Base-by-base conservation (phyloP, 176 grass and related monocot genomes). In the Aegilops longissima region DNA sequence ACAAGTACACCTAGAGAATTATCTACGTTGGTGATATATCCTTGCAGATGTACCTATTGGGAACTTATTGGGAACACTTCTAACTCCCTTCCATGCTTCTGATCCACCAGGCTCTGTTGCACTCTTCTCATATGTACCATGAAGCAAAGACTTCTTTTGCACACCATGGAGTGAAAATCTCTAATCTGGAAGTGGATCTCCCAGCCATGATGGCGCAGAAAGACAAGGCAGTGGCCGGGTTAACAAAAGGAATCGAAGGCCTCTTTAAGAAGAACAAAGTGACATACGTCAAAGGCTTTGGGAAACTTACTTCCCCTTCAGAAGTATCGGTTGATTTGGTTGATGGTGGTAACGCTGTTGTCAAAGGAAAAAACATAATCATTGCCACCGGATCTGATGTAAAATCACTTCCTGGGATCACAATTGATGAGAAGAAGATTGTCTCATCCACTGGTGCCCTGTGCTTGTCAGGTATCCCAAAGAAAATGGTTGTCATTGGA, bases 231-330 rank as follows among this genome's bases (percentile, higher is more conserved):
- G 97, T 99, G 30, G 58, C 85, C 70, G 97, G 97, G 62, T 79
- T 99, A 39, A 99, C 97, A 16, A 93, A 92, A 30, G 97, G 97
- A 70, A 96, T 99, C 64, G 97, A 99, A 88, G 97, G 97, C 24
- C 89, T 99, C 44, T 93, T 99, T 31, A 99, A 99, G 81, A 99
- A 99, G 88, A 99, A 99, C 86, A 99, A 99, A 81, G 97, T 99
- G 23, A 92, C 73, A 59, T 99, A 99, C n/a, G 90, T 99, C 20
- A 99, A 99, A 90, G 97, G 97, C 39, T 90, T 52, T 51, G 94
- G 97, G 44, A 99, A 96, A 80, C 80, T 99, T 58, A 40, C 90
- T 66, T 93, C 97, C 54, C 87, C 97, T 25, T 99, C 94, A 17
- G 97, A 99, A 88, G 88, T 99, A 16, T 96, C 92, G 21, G 94